Evolutionary conservation across 1,139 yeast species (phyloP).

Genomic region (Candida freyschussii): DNA sequence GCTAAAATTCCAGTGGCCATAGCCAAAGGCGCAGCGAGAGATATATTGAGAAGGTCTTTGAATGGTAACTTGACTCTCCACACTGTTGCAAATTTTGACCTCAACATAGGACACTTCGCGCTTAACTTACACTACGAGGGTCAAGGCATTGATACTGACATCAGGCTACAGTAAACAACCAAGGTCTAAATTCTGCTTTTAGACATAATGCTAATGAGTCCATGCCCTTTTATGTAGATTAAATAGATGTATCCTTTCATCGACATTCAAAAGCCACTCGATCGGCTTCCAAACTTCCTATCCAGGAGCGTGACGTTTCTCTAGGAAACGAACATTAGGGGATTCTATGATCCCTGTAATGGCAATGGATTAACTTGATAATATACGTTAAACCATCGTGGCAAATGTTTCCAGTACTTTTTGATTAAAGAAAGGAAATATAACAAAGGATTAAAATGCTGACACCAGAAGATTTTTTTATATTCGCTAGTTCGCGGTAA

Average conservation of each 20-base stretch:
- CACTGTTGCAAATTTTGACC: slow-evolving; percentile 38
- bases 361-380: slow-evolving; percentile 28
- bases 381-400: slow-evolving; percentile 26
- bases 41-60: slow-evolving; percentile 42
- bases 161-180: slow-evolving; percentile 29
- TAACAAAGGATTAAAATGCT: slow-evolving; percentile 4
- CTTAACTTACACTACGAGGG: slow-evolving; percentile 43
- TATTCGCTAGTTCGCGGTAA: slow-evolving; percentile 5
- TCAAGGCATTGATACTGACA: slow-evolving; percentile 36
- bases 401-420: slow-evolving; percentile 30
- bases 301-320: slow-evolving; percentile 23
- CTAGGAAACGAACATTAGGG: slow-evolving; percentile 27
- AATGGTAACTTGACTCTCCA: slow-evolving; percentile 47
- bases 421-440: slow-evolving; percentile 26
- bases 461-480: slow-evolving; percentile 8
- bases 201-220: not conserved
- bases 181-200: not conserved
- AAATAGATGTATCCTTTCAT: slow-evolving; percentile 26
- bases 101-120: slow-evolving; percentile 35
- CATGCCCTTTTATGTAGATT: too few relatives aligned
- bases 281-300: slow-evolving; percentile 29
- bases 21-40: slow-evolving; percentile 44
- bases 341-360: slow-evolving; percentile 25
- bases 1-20: slow-evolving; percentile 45
- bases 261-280: slow-evolving; percentile 28